Base-by-base conservation (phyloP, 202 grass and related monocot species). In the Schoenoplectus tabernaemontani region DNA sequence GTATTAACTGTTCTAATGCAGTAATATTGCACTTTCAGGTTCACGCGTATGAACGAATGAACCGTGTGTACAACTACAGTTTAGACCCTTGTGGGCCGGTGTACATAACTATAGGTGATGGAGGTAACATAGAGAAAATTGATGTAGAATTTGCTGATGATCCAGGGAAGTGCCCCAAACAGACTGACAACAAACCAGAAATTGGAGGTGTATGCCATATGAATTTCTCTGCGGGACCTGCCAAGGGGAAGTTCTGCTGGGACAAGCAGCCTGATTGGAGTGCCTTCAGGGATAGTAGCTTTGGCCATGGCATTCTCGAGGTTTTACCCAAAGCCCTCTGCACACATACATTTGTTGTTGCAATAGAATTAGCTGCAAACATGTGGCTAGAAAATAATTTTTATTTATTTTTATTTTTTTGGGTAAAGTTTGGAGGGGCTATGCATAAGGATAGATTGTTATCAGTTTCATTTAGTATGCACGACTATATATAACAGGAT, bases 171-270 rank as follows among this genome's bases (percentile, higher is more conserved):
- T 97, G 94, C 39, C 91, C 94, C n/a, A 90, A 85, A 11, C 54
- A 53, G 9, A 81, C 74, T 75, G 89, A 87, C 65, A 97, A 92
- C 68, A 61, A 36, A 1, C 89, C 94, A 58, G 91, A 97, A 88
- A 81, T 91, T 76, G 94, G 94, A 32, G 91, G 91, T 23, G 24
- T 97, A 38, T 97, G 94, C 74, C 94, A 97, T 82, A 38, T 93
- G 24, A 97, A 97, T 80, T 93, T 93, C 82, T 85, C 91, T 20
- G 85, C 86, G 9, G 89, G 91, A 20, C 89, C 91, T 81, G 89
- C 94, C 26, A 90, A 90, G 77, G 94, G 94, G 4, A 93, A 87
- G 24, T 97, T 97, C 47, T 93, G 94, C 84, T 97, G 94, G 94
- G 68, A 90, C 19, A 59, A 33, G 47, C 94, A 97, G n/a, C 94